Base-by-base conservation (phyloP, 2,329 filamentous ascomycete genomes). In the Penicillium sclerotigenum region DNA sequence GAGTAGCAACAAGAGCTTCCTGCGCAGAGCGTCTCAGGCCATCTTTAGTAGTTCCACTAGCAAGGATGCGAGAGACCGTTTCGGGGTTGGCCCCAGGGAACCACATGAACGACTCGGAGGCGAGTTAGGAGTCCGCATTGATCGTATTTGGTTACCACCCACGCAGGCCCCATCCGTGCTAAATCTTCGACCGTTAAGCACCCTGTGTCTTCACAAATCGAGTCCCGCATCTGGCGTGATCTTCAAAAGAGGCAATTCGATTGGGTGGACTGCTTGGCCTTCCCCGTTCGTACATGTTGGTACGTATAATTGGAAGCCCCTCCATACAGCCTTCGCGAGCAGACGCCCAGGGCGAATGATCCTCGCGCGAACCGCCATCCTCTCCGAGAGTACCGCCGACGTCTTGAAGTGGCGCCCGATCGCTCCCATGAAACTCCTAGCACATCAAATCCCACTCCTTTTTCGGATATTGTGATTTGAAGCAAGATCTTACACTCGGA, bases 281-380 rank as follows among this genome's bases (percentile, higher is more conserved):
- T 45, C 47, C 60, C 58, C 59, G 42, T 66, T 62, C 57, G 63
- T 66, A 65, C 65, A 57, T 60, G 61, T 65, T 64, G 65, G 67
- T 67, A 65, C 64, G 62, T 67, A 65, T 65, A 54, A 62, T 56
- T 55, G 49, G 46, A 38, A 55, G 48, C 51, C 58, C 60, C 58
- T 66, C 64, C 67, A 64, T 63, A 61, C 63, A 64, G 58, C 57
- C 56, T 57, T 66, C 62, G 54, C 42, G 20, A 38, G 60, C 63
- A 65, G 54, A 48, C 63, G 58, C 58, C 55, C 50, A 61, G 54
- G 56, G 53, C 56, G 54, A 59, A 63, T 60, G 60, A 65, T 63
- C 57, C 58, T 65, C 60, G 42, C 49, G 38, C 45, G 56, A 63
- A 55, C 57, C 60, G 62, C 60, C 61, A 59, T 65, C 52, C 54